Percentiles rank a stretch among this genome's conserved stretches.
phyloP scores from a whole-genome alignment of 2,329 filamentous ascomycete genomes.

The Lachnellula hyalina region DNA sequence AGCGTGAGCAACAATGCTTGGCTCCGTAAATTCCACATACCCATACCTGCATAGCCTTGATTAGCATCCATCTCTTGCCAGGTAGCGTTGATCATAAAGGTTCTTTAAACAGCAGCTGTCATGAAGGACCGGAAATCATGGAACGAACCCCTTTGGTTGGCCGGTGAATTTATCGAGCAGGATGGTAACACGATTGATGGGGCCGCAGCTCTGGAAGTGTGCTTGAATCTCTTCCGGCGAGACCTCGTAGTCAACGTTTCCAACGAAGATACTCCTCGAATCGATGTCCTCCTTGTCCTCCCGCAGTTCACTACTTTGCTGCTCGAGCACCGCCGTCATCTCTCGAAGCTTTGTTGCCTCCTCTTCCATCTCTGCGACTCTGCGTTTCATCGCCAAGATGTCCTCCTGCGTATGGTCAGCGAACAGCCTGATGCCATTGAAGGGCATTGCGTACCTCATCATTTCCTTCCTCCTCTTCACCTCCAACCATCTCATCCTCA shows the following conservation, averaged over 20 bases:
- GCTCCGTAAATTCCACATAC: constrained; percentile 97
- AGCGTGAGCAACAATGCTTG: constrained; percentile 85
- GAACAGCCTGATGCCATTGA: constrained; percentile 1
- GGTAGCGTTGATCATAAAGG: constrained; percentile 41
- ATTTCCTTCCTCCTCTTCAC: constrained; percentile 29
- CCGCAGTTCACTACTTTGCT: constrained; percentile 73
- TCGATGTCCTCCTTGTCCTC: constrained; percentile 97
- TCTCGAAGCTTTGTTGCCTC: constrained; percentile 81
- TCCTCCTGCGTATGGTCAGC: constrained; percentile 52
- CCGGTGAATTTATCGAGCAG: constrained; percentile 97
- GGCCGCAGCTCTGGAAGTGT: constrained; percentile 94
- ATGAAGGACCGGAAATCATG: constrained; percentile 22
- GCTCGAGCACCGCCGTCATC: constrained; percentile 82
- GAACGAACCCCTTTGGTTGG: constrained; percentile 92
- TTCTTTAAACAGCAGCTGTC: constrained; percentile 16
- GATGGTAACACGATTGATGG: constrained; percentile 97
- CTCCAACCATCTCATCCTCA: constrained; percentile 24
- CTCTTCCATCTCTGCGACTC: constrained; percentile 86
- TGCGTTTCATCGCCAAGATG: constrained; percentile 80
- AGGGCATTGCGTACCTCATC: constrained; percentile 26
- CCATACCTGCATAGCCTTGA: constrained; percentile 65
- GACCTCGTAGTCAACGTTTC: constrained; percentile 96
- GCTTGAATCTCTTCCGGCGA: constrained; percentile 97
- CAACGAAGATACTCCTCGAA: constrained; percentile 92
- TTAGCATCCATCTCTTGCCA: constrained; percentile 52